Base-by-base conservation (phyloP, 371 early-diverging fungal genomes). In the Antonospora locustae region DNA sequence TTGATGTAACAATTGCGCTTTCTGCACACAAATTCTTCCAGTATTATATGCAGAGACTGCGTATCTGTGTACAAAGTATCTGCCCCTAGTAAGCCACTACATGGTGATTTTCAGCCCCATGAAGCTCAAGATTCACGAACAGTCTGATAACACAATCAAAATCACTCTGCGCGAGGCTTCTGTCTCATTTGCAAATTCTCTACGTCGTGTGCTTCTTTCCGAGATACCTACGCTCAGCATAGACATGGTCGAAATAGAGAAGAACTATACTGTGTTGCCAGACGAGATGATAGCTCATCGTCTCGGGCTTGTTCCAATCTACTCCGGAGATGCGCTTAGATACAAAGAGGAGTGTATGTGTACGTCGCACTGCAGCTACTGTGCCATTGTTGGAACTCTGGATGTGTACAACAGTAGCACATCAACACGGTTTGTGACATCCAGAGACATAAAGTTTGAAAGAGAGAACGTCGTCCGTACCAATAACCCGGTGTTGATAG, bases 141-240 rank as follows among this genome's bases (percentile, higher is more conserved):
- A 47, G n/a, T n/a, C 0, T 0, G 40, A 22, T 29, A 30, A 37
- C 11, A 11, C 3, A 2, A 53, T 61, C 1, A 46, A 50, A 20
- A 46, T 61, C 28, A 37, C 54, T 14, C 36, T 81, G 78, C 84
- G 47, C 34, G 68, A 77, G 54, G 58, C 66, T 47, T 9, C 51
- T 3, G 17, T 51, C 4, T 53, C 78, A 14, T 47, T 81, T 30
- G 94, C 96, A 29, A 98, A 98, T 76, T 81, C 93, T 4, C 74
- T 98, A 25, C 79, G 99, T 54, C 79, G 99, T 58, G 80, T 84
- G 22, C 87, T 95, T 81, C 83, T 91, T 54, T 83, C 90, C 9
- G 97, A 98, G 70, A 89, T 96, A 23, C 92, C 95, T 2, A 93
- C 94, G 5, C 82, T 95, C 78, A 92, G 96, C n/a, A 90, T 98